Evolutionary conservation across 148 eudicot species (phyloP).

Genomic region (Fagopyrum tataricum): DNA sequence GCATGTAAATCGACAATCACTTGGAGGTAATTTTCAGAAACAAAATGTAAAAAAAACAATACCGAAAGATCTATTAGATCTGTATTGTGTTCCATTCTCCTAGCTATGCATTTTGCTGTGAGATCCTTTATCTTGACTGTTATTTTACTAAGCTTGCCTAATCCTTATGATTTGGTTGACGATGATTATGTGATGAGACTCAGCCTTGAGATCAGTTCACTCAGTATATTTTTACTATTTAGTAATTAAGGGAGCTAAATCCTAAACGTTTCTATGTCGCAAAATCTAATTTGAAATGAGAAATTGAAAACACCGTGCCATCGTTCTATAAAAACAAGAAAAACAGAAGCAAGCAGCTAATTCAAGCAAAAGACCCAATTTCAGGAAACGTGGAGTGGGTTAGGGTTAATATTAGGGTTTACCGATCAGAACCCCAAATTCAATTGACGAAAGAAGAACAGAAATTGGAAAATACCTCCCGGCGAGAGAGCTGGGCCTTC

Average conservation of each 20-base stretch:
- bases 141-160: too few species aligned
- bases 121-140: too few species aligned
- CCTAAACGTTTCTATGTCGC: too few species aligned
- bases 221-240: background rate
- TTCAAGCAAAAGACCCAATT: background rate
- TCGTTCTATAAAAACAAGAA: background rate
- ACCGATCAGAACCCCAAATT: background rate
- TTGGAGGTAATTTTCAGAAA: too few species aligned
- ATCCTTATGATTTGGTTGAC: too few species aligned
- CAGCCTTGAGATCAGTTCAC: too few species aligned
- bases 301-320: background rate
- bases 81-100: too few species aligned
- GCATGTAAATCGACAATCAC: too few species aligned
- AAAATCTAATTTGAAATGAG: background rate
- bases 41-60: too few species aligned
- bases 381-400: background rate
- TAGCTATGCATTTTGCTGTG: too few species aligned
- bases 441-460: background rate
- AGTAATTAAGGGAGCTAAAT: background rate
- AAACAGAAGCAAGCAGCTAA: background rate
- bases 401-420: background rate
- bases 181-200: too few species aligned
- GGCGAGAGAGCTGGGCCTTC: conserved; percentile 98
- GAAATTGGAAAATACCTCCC: conserved; percentile 48
- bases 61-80: too few species aligned